Evolutionary conservation across 169 alveolate species (phyloP), one percentile per base, ranked within the genome.

Genomic region (Plasmodium reichenowi): DNA sequence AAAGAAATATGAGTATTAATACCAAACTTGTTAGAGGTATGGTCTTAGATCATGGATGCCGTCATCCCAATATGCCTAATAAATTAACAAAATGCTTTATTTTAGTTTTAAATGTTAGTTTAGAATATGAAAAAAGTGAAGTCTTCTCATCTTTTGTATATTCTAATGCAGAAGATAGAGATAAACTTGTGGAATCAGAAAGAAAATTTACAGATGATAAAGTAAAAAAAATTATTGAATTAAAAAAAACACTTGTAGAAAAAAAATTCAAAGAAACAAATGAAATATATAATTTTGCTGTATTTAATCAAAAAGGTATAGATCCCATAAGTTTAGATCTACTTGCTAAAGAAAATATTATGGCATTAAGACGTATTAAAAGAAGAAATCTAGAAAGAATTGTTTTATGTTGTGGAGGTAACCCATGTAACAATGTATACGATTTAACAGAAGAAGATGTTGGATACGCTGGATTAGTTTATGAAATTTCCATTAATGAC

Each of bases 61-160:
- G 99, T 59, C 99, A 98, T 90, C 99, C 99, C 56, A 98, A 98
- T 75, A 99, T 98, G 99, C 99, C 99, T n/a, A 97, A 97, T 91
- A 94, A 95, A 72, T 95, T 98, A 48, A 97, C 97, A 90, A 98
- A 98, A 91, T 98, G 99, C 88, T 98, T 95, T 94, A 98, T 98
- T 20, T 95, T 99, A 78, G 98, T 99, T 50, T 96, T 98, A 89
- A 99, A 99, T 95, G 99, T 98, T 32, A 96, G 99, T 29, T 96
- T 99, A 74, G 99, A 99, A 94, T 99, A 98, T 94, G 99, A 99
- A 93, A 98, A 98, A 93, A 97, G 99, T 64, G 99, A 99, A 95
- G 99, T 96, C 9, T 92, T 92, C 43, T 85, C 99, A n/a, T 99
- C 99, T 48, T 99, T 99, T 96, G 98, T 97, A 94, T 99, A 98